Evolutionary conservation across 768 basidiomycete species (phyloP), one percentile per base, ranked within the genome.

Genomic region (Mycena chlorophos): DNA sequence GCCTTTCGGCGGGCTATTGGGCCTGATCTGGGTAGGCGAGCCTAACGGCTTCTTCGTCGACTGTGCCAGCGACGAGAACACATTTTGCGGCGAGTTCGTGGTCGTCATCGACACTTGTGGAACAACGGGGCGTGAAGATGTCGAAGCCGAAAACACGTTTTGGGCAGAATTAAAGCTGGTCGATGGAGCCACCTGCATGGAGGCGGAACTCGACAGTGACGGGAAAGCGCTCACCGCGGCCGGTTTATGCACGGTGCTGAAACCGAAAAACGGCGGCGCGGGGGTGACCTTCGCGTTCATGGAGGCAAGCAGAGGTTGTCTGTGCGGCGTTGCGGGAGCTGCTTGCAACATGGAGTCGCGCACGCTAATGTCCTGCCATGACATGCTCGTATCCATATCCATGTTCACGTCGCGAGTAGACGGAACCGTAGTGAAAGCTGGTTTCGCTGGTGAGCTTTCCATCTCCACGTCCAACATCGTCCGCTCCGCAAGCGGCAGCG

Each of bases 401-500:
- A 66, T 40, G 52, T 67, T 55, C 66, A 68, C 23, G 52, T 60
- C 56, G 55, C 55, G 27, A 57, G 42, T 60, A 51, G 61, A 57
- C 27, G 28, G 43, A 4, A 4, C 26, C 37, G 53, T 38, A 13
- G 50, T 10, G 29, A 19, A 20, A 13, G 49, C 27, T 20, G 27
- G 40, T 31, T 56, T 52, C 47, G 50, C 51, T 12, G 55, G 38
- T n/a, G 54, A 56, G 39, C 67, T 65, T 60, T 78, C 80, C 5
- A 89, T 69, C 56, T 87, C 84, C 2, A 75, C 71, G 58, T 90
- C 89, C 1, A 90, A 69, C 22, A 87, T 66, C 13, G 76, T 73
- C 17, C 86, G 81, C 65, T 92, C 89, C 0, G 84, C 77, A 2
- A 73, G 69, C 0, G 90, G 82, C 40, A 93, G 75, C 0, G 83